Evolutionary conservation across 2,329 filamentous ascomycete species (phyloP), one percentile per base, ranked within the genome.

Genomic region (Aspergillus ruber): DNA sequence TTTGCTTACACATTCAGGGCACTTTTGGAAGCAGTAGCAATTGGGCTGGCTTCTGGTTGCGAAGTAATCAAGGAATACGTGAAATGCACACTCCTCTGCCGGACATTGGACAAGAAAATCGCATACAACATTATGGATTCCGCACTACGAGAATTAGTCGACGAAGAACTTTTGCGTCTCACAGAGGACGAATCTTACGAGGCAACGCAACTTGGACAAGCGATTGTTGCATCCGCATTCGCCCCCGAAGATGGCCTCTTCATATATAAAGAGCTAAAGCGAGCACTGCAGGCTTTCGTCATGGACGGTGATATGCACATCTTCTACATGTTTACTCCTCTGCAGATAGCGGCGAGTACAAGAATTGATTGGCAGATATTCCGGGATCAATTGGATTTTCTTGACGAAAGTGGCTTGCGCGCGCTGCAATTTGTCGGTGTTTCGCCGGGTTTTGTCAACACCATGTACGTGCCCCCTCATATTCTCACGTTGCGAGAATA

Each of bases 251-350:
- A 90, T 56, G 86, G 86, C 0, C 67, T 87, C 1, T 90, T 89
- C 56, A 76, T 90, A 15, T 74, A 89, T 56, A 74, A 80, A 41
- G 86, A 90, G 63, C 73, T 90, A 42, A 75, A 76, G 48, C 78
- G 78, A 54, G 84, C 86, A 0, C 73, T 90, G 2, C 74, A 78
- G 50, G 84, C 83, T 1, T 90, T 90, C 58, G 86, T 89, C 10
- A 83, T 90, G 79, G 85, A 90, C 59, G 83, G 85, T 3, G 86
- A 90, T 52, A 84, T 90, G 82, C 86, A 90, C 58, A 78, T 88
- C 10, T 76, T 89, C 42, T 90, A 90, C 61, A 82, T 81, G 33
- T 89, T 90, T 53, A 89, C 86, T 0, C 86, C 86, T 0, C 77
- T 90, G 2, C 82, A 87, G 49, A 62, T 65, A 18, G 63, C 67